Evolutionary conservation across 2,329 filamentous ascomycete genomes (phyloP), one percentile per base, ranked within the genome.

Genomic region (Fusarium pseudocircinatum): DNA sequence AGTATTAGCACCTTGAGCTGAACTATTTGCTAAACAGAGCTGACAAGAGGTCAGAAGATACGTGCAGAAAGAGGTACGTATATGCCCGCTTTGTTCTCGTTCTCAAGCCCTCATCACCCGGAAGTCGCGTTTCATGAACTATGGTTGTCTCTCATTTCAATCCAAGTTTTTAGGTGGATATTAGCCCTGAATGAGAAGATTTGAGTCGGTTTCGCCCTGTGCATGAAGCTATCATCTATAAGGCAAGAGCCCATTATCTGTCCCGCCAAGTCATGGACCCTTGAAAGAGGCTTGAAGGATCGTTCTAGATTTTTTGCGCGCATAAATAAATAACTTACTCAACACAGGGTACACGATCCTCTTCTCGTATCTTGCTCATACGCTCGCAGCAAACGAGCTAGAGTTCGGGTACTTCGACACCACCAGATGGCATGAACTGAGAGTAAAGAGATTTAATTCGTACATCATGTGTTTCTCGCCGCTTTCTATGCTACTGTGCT

Each of bases 181-280:
- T 4, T 28, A 11, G 9, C 28, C 20, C 16, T 18, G n/a, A 7
- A 46, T 46, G 62, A 65, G 62, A 56, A 16, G n/a, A 22, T 65
- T 65, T 65, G 62, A 65, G 62, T 34, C 32, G 28, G 14, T 64
- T 64, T 56, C 22, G 34, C 52, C 36, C 9, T 12, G 36, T 24
- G 52, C 37, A 56, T 42, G 52, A 30, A 22, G 18, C 8, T 34
- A n/a, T 26, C 13, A 3, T 26, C 10, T 15, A 26, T 36, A 22
- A 26, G 37, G 36, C 16, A 56, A 32, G 9, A 20, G 15, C 52
- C 16, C 22, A 24, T 8, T 43, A 15, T n/a, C 22, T 14, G 8
- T 14, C 36, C 15, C 37, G 12, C 22, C 15, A 18, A 54, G 34
- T 28, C 24, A n/a, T 18, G 26, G 11, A 54, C 26, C 50, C 20